Percentiles rank a stretch among this genome's conserved stretches.
Conservation (phyloP, 2,329 filamentous ascomycete species). For the Microsporum audouinii region DNA sequence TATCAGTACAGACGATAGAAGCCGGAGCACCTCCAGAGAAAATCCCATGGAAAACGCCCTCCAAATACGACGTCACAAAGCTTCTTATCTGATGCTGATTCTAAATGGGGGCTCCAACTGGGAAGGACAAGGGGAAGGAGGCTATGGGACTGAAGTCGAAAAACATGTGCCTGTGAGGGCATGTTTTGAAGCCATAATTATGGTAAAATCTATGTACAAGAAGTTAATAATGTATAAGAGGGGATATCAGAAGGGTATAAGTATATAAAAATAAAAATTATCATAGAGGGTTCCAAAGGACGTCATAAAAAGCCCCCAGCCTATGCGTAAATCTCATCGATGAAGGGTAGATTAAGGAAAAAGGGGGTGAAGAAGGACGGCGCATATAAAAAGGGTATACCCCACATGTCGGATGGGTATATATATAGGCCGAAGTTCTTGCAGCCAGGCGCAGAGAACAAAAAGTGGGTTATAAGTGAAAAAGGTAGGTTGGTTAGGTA, state of each 20-base stretch:
- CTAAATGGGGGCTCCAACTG: not conserved
- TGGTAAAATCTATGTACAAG: not conserved
- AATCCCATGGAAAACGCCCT: not conserved
- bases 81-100: no score
- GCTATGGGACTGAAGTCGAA: not conserved
- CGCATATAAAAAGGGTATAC: not conserved
- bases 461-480: not conserved
- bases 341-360: not conserved
- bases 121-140: not conserved
- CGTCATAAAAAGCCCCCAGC: not conserved
- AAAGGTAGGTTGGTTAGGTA: not conserved
- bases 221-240: not conserved
- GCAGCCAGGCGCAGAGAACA: not conserved
- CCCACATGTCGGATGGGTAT: not conserved
- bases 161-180: not conserved
- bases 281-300: not conserved
- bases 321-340: slow-evolving; percentile 4
- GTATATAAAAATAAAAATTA: not conserved
- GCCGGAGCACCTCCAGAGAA: not conserved
- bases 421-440: not conserved
- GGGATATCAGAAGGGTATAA: slow-evolving; percentile 6
- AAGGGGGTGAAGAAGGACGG: not conserved
- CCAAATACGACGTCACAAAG: not conserved
- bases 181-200: not conserved
- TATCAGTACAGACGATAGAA: not conserved